These are phyloP conservation scores for Pseudocercospora fijiensis DNA, from an alignment of 2,329 filamentous ascomycete species.

Conservation along the genomic window DNA sequence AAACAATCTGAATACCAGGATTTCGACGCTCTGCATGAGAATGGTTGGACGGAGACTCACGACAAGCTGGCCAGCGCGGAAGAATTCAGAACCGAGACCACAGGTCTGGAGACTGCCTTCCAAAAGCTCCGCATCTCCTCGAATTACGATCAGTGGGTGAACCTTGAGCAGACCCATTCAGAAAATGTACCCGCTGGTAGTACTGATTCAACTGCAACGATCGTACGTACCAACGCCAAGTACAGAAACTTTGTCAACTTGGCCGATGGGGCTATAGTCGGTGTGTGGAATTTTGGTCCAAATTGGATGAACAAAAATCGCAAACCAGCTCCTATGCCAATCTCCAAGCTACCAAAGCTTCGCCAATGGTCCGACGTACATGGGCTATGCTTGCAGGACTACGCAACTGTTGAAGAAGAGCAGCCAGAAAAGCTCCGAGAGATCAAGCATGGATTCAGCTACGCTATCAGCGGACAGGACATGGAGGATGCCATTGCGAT, in stretches of 20 bases:
- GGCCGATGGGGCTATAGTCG: neutral
- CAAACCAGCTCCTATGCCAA: neutral
- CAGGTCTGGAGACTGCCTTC: neutral
- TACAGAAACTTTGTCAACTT: neutral
- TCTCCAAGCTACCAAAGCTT: neutral
- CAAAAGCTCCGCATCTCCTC: neutral
- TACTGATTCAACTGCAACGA: neutral
- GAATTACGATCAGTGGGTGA: neutral
- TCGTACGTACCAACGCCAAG: neutral
- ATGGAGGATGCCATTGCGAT: neutral
- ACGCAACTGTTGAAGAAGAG: neutral
- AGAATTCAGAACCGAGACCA: neutral
- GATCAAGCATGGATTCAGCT: neutral
- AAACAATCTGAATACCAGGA: neutral
- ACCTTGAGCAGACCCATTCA: neutral
- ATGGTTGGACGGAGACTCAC: neutral
- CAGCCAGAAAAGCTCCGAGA: neutral
- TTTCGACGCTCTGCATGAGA: neutral
- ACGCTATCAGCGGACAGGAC: neutral
- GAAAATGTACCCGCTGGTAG: neutral
- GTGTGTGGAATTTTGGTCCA: neutral
- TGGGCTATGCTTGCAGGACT: neutral
- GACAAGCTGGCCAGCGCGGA: neutral
- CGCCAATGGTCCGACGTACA: neutral
- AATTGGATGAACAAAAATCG: neutral